Base-by-base conservation (phyloP, 2,329 filamentous ascomycete genomes). In the Colletotrichum salicis region DNA sequence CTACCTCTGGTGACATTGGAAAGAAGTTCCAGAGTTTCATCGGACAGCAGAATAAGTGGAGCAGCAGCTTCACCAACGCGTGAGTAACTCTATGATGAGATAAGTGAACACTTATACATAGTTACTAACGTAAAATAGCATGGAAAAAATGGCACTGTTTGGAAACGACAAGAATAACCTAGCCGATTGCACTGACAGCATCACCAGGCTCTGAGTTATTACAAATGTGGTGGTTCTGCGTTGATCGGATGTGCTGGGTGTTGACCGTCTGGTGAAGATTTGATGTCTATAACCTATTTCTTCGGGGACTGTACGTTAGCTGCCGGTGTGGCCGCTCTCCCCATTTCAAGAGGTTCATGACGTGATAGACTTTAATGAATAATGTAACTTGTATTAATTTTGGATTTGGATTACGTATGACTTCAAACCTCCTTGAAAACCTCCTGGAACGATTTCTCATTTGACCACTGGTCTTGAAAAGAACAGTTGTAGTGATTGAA, bases 101-200 rank as follows among this genome's bases (percentile, higher is more conserved):
- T 88, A 74, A 1, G 0, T 48, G 41, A 27, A 27, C 24, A 27
- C 24, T 27, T 10, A 48, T 4, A 1, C 19, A 48, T 81, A 86
- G 57, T 84, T 85, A 3, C 67, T 70, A 8, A 67, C 56, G 2
- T 3, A 2, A 11, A 11, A 10, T 11, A 70, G 67, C 0, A 67
- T 70, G 67, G 67, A 70, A 11, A 80, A 89, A 35, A 87, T 84
- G 54, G 78, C 89, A 2, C 83, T 90, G 7, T 88, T 88, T 3
- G 87, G 89, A 13, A 83, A 87, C 75, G 87, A 88, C 74, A 86
- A 89, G 77, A 88, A 88, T 75, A 77, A 80, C 27, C 78, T 90
- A 56, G 86, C 83, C 10, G 87, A 89, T 73, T 90, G 87, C 82
- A 87, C 86, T 22, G 56, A 37, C 22, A 27, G 33, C 10, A 70